Base-by-base conservation (phyloP, 441 rosid species). In the Dalechampia spathulata region DNA sequence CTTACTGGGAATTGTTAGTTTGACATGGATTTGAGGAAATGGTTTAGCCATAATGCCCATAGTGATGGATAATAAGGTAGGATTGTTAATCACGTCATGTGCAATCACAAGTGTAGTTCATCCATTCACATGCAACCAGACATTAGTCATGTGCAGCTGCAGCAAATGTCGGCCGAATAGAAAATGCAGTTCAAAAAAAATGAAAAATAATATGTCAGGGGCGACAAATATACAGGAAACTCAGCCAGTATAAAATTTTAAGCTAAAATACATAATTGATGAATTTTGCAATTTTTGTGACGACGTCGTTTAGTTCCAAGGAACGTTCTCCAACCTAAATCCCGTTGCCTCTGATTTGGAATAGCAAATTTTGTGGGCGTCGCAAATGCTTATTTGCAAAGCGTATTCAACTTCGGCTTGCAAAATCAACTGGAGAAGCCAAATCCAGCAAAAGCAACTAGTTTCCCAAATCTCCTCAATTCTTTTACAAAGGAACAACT, bases 391-490 rank as follows among this genome's bases (percentile, higher is more conserved):
- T 49, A 37, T 22, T 0, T 50, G 7, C 49, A 40, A 9, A 68
- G 52, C 58, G 6, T 65, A 69, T 58, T 75, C 83, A 30, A 70
- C 78, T 19, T 63, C 66, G 15, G 12, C 77, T 17, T 51, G 65
- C 49, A 62, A 64, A n/a, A 37, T 72, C 34, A 61, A 62, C 5
- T 81, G 87, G 91, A 78, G 91, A 73, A 58, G 56, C 43, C 78
- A 65, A 54, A 44, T 75, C 70, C 47, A 72, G 12, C 73, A 77
- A 34, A 67, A 10, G 42, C 78, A 67, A 22, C 36, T 78, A 21
- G 78, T 79, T 30, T 56, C 70, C 30, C 81, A 80, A 36, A 71
- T 87, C 64, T 78, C 90, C 4, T 69, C 85, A 1, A 71, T 85
- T 42, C 76, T 88, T 52, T 60, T 81, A 16, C 85, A 83, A 68